Evolutionary conservation across 1,139 yeast species (phyloP).

Genomic region (Maudiozyma humilis): DNA sequence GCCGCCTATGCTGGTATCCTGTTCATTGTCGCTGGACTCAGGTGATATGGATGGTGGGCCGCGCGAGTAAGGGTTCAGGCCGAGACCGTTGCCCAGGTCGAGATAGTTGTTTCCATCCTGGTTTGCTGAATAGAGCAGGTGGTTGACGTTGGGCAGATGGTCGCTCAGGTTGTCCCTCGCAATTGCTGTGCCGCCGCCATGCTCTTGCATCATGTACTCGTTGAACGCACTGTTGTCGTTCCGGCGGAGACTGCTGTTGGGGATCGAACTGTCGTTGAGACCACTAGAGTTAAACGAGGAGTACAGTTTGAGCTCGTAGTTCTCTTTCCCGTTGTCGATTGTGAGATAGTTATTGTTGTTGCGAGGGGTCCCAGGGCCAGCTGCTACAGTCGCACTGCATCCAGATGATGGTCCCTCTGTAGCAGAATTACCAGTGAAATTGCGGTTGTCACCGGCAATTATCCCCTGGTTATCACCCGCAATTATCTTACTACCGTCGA

Average conservation of each 20-base stretch:
- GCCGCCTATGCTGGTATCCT: background rate
- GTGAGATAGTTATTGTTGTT: background rate
- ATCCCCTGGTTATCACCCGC: background rate
- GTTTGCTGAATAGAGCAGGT: conserved; percentile 1
- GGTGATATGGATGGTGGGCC: conserved; percentile 30
- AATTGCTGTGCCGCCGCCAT: background rate
- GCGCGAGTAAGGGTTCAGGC: conserved; percentile 23
- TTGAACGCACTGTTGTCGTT: background rate
- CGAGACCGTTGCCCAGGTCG: conserved; percentile 31
- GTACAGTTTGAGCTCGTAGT: background rate
- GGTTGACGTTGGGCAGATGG: conserved; percentile 3
- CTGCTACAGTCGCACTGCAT: no score
- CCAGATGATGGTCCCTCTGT: no score
- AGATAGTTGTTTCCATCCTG: conserved; percentile 15
- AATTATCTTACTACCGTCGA: background rate
- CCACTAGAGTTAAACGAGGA: conserved; percentile 3
- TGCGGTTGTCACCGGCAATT: no score
- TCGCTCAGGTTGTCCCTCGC: background rate
- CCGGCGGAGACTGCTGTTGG: background rate
- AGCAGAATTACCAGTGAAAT: no score
- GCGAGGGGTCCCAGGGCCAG: background rate
- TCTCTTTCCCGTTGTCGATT: background rate
- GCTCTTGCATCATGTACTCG: background rate
- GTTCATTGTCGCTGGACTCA: conserved; percentile 18
- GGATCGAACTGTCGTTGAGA: background rate